Evolutionary conservation across 2,329 filamentous ascomycete genomes (phyloP).

Genomic region (Acrodontium crateriforme): DNA sequence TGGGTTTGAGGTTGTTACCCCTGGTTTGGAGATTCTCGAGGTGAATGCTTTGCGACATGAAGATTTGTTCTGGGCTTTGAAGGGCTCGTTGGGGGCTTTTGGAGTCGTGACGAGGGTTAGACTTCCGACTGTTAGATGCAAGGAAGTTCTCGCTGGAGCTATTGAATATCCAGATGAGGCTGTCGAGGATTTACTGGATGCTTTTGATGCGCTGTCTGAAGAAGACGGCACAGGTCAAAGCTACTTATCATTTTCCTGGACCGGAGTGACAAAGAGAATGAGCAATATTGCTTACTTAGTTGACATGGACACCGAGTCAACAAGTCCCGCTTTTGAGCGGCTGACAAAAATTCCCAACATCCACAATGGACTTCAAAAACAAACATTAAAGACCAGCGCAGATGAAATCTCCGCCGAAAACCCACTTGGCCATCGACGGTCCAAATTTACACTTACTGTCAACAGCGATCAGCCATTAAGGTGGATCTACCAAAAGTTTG

Average conservation of each 20-base stretch:
- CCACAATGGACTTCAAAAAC: slow-evolving; percentile 6
- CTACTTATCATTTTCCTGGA: slow-evolving; percentile 11
- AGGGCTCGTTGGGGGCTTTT: slow-evolving; percentile 11
- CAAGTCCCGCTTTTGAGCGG: slow-evolving; percentile 3
- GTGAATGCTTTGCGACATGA: slow-evolving; percentile 8
- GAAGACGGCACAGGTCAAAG: slow-evolving; percentile 6
- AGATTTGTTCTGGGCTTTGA: slow-evolving; percentile 17
- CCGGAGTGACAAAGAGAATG: slow-evolving; percentile 5
- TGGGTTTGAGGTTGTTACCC: slow-evolving; percentile 14
- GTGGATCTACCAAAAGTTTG: slow-evolving; percentile 7
- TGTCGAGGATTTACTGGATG: slow-evolving; percentile 5
- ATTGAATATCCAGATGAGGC: slow-evolving; percentile 6
- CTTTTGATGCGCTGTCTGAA: slow-evolving; percentile 6
- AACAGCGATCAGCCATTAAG: slow-evolving; percentile 6
- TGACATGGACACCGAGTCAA: slow-evolving; percentile 8
- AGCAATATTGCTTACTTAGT: slow-evolving; percentile 8
- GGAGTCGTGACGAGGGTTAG: slow-evolving; percentile 17
- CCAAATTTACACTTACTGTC: slow-evolving; percentile 11
- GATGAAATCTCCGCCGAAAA: slow-evolving; percentile 7
- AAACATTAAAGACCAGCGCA: slow-evolving; percentile 7
- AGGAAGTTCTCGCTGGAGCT: slow-evolving; percentile 15
- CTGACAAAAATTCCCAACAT: slow-evolving; percentile 8
- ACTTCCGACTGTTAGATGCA: slow-evolving; percentile 8
- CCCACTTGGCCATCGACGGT: slow-evolving; percentile 7
- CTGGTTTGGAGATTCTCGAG: slow-evolving; percentile 10